phyloP scores from a whole-genome alignment of 331 rosid species.

The Acacia concinna region DNA sequence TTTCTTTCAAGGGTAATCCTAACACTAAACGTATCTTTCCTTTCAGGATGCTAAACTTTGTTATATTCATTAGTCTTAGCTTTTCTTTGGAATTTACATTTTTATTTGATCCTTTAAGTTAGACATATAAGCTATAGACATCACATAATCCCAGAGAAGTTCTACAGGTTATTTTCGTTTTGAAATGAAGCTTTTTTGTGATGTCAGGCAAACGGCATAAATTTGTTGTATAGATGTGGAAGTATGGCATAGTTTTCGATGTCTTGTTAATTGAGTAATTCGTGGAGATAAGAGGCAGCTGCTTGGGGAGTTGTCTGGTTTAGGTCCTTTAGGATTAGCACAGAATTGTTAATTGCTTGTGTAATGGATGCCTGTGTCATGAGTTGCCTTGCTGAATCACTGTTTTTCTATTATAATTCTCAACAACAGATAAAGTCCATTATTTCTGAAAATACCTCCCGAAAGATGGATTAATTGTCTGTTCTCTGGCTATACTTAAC shows the following conservation, averaged over 20 bases:
- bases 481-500: neutral
- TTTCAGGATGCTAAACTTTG: neutral
- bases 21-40: neutral
- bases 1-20: neutral
- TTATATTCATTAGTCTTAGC: neutral
- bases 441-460: neutral
- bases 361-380: neutral
- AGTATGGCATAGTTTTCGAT: neutral
- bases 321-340: neutral
- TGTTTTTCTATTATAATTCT: slow-evolving; percentile 15
- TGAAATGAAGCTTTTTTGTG: neutral
- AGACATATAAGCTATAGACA: neutral
- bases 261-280: neutral
- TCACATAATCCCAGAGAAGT: slow-evolving; percentile 10
- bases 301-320: neutral
- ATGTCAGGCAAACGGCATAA: neutral
- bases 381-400: slow-evolving; percentile 10
- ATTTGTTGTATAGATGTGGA: slow-evolving; percentile 4
- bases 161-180: neutral
- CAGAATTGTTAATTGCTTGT: neutral
- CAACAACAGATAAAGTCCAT: neutral
- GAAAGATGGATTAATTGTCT: neutral
- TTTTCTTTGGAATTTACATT: neutral
- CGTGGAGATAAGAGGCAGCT: neutral
- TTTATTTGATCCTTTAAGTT: neutral